These are phyloP conservation scores for Candida maesae DNA, from an alignment of 805 yeast genomes.

Conservation along the genomic window DNA sequence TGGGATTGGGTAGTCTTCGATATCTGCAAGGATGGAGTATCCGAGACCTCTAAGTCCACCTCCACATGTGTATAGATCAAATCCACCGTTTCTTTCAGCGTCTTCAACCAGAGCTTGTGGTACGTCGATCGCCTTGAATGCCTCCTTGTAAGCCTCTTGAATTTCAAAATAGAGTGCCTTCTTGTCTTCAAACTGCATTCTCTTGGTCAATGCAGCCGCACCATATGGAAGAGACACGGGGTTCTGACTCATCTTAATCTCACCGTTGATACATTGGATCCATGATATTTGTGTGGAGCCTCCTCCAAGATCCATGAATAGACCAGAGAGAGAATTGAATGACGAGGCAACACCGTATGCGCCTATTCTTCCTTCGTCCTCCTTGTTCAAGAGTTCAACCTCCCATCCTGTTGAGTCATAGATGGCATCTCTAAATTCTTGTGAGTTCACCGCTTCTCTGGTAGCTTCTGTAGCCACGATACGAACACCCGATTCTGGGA, in stretches of 20 bases:
- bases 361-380: conserved; percentile 64
- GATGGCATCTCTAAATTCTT: conserved; percentile 53
- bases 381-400: conserved; percentile 54
- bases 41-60: conserved; percentile 75
- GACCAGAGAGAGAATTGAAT: conserved; percentile 59
- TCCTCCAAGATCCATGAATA: conserved; percentile 73
- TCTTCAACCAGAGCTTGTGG: conserved; percentile 48
- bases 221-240: conserved; percentile 73
- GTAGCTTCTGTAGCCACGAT: conserved; percentile 77
- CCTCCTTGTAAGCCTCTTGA: conserved; percentile 44
- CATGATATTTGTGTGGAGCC: conserved; percentile 68
- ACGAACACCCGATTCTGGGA: conserved; percentile 52
- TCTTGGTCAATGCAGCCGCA: conserved; percentile 60
- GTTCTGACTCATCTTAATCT: conserved; percentile 46
- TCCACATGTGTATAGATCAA: conserved; percentile 63
- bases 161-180: conserved; percentile 51
- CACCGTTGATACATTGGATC: conserved; percentile 57
- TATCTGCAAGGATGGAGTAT: conserved; percentile 48
- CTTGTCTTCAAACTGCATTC: conserved; percentile 48
- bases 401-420: conserved; percentile 62
- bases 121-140: conserved; percentile 46
- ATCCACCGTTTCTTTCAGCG: conserved; percentile 56
- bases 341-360: conserved; percentile 75
- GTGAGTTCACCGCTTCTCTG: conserved; percentile 62
- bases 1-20: conserved; percentile 60